Percentiles rank a stretch among this genome's conserved stretches.
phyloP scores from a whole-genome alignment of 805 yeast species.

The Zygoascus biomembranicola region DNA sequence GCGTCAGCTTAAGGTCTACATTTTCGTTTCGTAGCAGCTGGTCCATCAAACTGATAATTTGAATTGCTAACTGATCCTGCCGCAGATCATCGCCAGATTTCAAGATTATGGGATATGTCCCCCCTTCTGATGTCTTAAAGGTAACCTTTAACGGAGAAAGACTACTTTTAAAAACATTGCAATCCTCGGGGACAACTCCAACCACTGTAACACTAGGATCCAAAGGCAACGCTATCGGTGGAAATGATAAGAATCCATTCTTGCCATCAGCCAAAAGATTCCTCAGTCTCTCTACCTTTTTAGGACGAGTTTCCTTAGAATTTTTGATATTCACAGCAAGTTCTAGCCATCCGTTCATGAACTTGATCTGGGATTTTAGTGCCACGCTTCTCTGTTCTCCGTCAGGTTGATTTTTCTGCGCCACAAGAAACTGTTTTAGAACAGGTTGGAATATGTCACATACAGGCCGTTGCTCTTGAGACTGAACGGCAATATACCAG shows the following conservation, averaged over 20 bases:
- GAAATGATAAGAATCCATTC: conserved; percentile 33
- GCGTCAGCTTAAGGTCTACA: conserved; percentile 76
- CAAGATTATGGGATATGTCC: conserved; percentile 73
- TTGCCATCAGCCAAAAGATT: conserved; percentile 44
- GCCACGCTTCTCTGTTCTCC: conserved; percentile 26
- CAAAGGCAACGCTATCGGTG: conserved; percentile 65
- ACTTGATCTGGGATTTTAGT: conserved; percentile 53
- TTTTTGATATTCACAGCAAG: conserved; percentile 57
- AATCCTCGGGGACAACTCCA: conserved; percentile 72
- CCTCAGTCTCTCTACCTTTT: conserved; percentile 62
- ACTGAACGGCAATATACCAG: conserved; percentile 88
- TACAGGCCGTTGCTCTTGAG: conserved; percentile 45
- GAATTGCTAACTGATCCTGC: conserved; percentile 96
- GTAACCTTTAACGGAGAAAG: conserved; percentile 81
- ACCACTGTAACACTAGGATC: conserved; percentile 70
- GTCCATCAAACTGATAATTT: conserved; percentile 86
- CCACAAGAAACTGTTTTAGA: conserved; percentile 37
- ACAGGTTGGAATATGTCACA: conserved; percentile 38
- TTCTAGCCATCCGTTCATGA: conserved; percentile 56
- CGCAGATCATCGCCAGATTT: conserved; percentile 93
- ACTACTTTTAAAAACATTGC: conserved; percentile 84
- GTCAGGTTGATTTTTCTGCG: conserved; percentile 27
- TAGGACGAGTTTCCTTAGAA: conserved; percentile 67
- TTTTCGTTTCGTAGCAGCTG: conserved; percentile 80
- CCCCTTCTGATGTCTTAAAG: conserved; percentile 48